These are phyloP conservation scores for Talaromyces rugulosus DNA, from an alignment of 2,329 filamentous ascomycete genomes.

Conservation along the genomic window DNA sequence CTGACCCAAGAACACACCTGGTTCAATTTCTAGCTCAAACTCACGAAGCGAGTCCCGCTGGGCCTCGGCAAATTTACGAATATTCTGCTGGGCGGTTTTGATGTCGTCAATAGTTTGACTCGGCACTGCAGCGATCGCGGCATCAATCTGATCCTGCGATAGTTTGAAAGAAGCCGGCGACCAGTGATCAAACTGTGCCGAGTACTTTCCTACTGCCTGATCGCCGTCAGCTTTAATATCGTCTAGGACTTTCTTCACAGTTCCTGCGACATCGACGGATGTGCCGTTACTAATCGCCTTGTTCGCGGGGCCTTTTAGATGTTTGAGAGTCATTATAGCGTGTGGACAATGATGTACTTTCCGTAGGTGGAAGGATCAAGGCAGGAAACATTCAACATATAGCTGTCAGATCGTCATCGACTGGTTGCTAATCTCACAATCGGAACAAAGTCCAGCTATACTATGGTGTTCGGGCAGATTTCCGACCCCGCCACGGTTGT, in stretches of 20 bases:
- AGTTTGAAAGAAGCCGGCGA: slow-evolving; percentile 47
- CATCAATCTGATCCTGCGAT: slow-evolving; percentile 41
- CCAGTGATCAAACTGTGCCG: slow-evolving; percentile 54
- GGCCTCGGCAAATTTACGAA: slow-evolving; percentile 47
- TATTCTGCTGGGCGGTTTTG: slow-evolving; percentile 49
- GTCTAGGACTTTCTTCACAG: slow-evolving; percentile 48
- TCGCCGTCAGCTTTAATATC: slow-evolving; percentile 47
- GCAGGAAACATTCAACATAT: background rate
- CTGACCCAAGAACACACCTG: slow-evolving; percentile 49
- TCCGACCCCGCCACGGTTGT: background rate
- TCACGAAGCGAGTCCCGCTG: slow-evolving; percentile 45
- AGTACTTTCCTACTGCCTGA: slow-evolving; percentile 46
- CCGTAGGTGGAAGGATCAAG: background rate
- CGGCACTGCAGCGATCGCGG: slow-evolving; percentile 42
- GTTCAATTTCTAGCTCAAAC: slow-evolving; percentile 48
- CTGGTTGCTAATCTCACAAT: background rate
- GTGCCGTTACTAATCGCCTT: background rate
- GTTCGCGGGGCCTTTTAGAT: background rate
- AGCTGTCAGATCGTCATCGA: background rate
- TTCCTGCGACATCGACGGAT: slow-evolving; percentile 28
- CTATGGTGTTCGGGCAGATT: background rate
- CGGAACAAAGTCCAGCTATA: background rate
- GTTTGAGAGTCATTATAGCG: too few species aligned
- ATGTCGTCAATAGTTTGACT: slow-evolving; percentile 51
- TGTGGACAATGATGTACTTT: too few species aligned